A percentile compares a stretch with the other conserved stretches of the same genome.
phyloP scores from a whole-genome alignment of 1,139 yeast species.

The Zygosaccharomyces pseudobailii region DNA sequence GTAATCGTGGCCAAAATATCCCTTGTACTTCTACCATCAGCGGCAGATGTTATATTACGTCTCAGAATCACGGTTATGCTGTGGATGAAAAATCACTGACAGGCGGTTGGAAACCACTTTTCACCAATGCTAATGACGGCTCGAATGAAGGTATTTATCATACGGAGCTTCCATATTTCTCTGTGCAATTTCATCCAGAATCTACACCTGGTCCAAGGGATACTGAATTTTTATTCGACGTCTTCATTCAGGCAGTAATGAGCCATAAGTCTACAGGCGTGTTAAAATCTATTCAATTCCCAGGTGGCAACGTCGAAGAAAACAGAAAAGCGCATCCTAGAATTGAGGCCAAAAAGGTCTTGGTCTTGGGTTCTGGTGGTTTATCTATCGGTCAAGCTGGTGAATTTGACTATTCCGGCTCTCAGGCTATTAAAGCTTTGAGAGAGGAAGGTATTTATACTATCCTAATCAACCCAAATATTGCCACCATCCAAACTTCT shows the following conservation, averaged over 20 bases:
- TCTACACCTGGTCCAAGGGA: slow-evolving; percentile 99
- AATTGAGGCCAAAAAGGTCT: slow-evolving; percentile 84
- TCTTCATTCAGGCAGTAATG: slow-evolving; percentile 76
- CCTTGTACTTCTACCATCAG: slow-evolving; percentile 92
- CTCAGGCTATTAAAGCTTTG: slow-evolving; percentile 90
- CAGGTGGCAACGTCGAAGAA: slow-evolving; percentile 78
- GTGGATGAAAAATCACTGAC: slow-evolving; percentile 75
- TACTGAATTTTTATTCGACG: slow-evolving; percentile 95
- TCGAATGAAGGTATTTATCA: slow-evolving; percentile 98
- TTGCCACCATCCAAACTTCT: slow-evolving; percentile 98
- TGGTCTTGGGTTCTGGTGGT: slow-evolving; percentile 98
- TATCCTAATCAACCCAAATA: slow-evolving; percentile 91
- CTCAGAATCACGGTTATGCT: slow-evolving; percentile 98
- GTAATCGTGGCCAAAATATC: slow-evolving; percentile 99
- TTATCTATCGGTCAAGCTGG: slow-evolving; percentile 99
- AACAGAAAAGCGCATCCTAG: slow-evolving; percentile 71
- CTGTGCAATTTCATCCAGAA: slow-evolving; percentile 99
- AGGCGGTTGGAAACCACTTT: slow-evolving; percentile 89
- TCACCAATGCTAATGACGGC: slow-evolving; percentile 93
- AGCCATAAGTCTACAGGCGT: slow-evolving; percentile 54
- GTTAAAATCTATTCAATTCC: slow-evolving; percentile 76
- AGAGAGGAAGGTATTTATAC: slow-evolving; percentile 97
- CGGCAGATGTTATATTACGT: slow-evolving; percentile 97
- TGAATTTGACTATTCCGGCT: slow-evolving; percentile 97
- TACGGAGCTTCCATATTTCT: slow-evolving; percentile 80